Base-by-base conservation (phyloP, 805 yeast species). In the Citeromyces matritensis region DNA sequence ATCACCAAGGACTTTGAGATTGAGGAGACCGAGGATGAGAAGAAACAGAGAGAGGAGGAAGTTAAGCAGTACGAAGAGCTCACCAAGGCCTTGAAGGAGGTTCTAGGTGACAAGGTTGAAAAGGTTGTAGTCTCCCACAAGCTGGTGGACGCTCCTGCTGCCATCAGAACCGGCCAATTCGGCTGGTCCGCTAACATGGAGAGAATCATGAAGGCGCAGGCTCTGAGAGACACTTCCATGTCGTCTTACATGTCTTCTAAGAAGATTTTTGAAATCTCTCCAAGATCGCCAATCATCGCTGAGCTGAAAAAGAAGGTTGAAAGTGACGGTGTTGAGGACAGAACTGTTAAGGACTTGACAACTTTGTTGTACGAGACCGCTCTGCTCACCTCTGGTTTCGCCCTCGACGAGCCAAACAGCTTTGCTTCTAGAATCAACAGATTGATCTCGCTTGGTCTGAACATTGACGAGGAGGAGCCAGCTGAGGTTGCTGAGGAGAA, bases 131-230 rank as follows among this genome's bases (percentile, higher is more conserved):
- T 91, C 43, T 85, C 97, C 43, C 93, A 88, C 69, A 85, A 84
- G 67, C 75, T 91, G 56, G 84, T 86, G 50, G 96, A 86, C 55
- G 86, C 97, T 37, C 99, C 99, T 62, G 98, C 98, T 60, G 98
- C 98, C 49, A 91, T 91, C 60, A 85, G 98, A 76, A 91, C 98
- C 47, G 97, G 96, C 48, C 97, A 91, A 71, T 91, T 91, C 62
- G 98, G 99, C 61, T 91, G 99, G 99, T 91, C 98, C 47, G 99
- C 99, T 54, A 91, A 91, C 74, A 91, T 91, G 98, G 99, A 91
- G 73, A 88, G 98, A 80, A 91, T 91, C 74, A 91, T 91, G 99
- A 91, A 91, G 74, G 98, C 98, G 40, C 99, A 91, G 73, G 98
- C 99, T 49, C 70, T 91, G 53, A 85, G 97, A 71, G 98, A 91